Percentiles rank a stretch among this genome's conserved stretches.
phyloP scores from a whole-genome alignment of 2,329 filamentous ascomycete genomes.

The Chalaropsis ovoidea region DNA sequence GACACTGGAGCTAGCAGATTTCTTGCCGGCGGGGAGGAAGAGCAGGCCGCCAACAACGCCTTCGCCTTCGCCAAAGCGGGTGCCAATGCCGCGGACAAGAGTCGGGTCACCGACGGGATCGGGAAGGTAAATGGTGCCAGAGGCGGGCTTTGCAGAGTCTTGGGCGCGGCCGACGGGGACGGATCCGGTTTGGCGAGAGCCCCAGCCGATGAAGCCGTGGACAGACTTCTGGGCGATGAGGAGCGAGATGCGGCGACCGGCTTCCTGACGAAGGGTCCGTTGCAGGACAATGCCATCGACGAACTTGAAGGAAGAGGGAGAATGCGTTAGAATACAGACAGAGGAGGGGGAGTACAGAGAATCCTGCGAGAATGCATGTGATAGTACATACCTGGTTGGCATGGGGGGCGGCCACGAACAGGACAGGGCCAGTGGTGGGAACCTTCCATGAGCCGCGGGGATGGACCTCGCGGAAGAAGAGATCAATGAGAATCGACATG shows the following conservation, averaged over 20 bases:
- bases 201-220: conserved; percentile 80
- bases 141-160: conserved; percentile 70
- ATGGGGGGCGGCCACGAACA: conserved; percentile 94
- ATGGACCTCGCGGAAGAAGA: conserved; percentile 97
- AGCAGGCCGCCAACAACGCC: conserved; percentile 72
- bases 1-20: conserved; percentile 62
- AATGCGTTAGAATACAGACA: not conserved
- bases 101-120: conserved; percentile 78
- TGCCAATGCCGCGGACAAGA: conserved; percentile 66
- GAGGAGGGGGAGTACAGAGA: not conserved
- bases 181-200: conserved; percentile 73
- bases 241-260: conserved; percentile 78
- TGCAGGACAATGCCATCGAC: conserved; percentile 92
- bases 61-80: conserved; percentile 64
- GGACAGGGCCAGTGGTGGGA: conserved; percentile 74
- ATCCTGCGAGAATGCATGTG: conserved; percentile 2
- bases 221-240: conserved; percentile 95
- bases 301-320: conserved; percentile 50
- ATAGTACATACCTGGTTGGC: conserved; percentile 66
- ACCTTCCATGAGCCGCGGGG: conserved; percentile 93
- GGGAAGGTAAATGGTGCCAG: conserved; percentile 76
- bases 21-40: conserved; percentile 75
- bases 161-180: conserved; percentile 90
- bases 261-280: conserved; percentile 77
- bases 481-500: conserved; percentile 75